Base-by-base conservation (phyloP, 768 basidiomycete genomes). In the Mycena alexandri region DNA sequence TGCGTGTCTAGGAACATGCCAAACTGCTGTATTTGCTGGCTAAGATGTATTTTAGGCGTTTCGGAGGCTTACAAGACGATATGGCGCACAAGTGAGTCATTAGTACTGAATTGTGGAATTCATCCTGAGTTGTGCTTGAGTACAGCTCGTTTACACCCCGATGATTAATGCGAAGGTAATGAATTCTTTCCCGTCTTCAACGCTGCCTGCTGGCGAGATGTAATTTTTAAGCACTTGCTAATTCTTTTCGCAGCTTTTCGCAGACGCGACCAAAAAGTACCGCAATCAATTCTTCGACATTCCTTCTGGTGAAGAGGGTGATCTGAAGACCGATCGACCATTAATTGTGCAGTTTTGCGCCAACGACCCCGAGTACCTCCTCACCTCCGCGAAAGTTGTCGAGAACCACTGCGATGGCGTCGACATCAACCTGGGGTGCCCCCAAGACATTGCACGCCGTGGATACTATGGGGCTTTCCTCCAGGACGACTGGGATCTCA, bases 121-220 rank as follows among this genome's bases (percentile, higher is more conserved):
- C 29, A 24, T 57, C 61, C 71, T 50, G 75, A 73, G 8, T 74
- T 68, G 13, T 38, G 19, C 25, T 50, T 53, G 60, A 57, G 44
- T 53, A 43, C 74, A 96, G 89, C 85, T 98, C 22, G 86, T 89
- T n/a, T 99, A 98, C 75, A 96, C 96, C 0, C 98, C 98, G 19
- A 99, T 99, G 98, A 98, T 99, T 73, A 94, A 97, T 69, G 94
- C 96, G 66, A 95, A 93, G 81, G 91, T 92, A 67, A 11, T 16
- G 22, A 16, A 48, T 55, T 24, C 44, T 55, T 59, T 41, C 36
- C 41, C 36, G 22, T 24, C 34, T 19, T n/a, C 5, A 38, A 55
- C 29, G 38, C 22, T 25, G 33, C 29, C 29, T 29, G 29, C 29
- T 29, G 29, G 29, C 29, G 29, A 29, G 29, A 29, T 29, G 29